Conservation (phyloP, 371 early-diverging fungal genomes). For the Paraphysoderma sedebokerense region DNA sequence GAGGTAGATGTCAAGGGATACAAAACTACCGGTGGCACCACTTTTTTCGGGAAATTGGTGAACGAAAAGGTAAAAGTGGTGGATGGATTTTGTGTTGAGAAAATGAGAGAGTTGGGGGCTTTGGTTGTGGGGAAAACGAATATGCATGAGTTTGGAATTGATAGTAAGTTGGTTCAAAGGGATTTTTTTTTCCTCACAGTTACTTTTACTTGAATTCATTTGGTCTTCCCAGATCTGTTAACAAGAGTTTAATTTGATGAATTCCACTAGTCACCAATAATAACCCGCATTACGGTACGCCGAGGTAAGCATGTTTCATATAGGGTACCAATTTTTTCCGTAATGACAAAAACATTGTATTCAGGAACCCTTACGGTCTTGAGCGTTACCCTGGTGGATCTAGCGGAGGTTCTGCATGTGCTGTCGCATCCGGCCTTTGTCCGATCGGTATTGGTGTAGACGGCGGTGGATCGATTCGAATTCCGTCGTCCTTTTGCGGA, state of each 20-base stretch:
- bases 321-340: too few species aligned
- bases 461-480: background rate
- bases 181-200: too few species aligned
- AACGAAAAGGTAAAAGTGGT: background rate
- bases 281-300: too few species aligned
- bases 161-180: too few species aligned
- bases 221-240: too few species aligned
- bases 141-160: background rate
- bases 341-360: too few species aligned
- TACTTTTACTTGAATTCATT: too few species aligned
- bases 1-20: background rate
- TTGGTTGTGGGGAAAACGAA: background rate
- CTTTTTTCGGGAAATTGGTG: background rate
- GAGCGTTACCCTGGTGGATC: constrained; percentile 13
- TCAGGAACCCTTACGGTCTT: constrained; percentile 45
- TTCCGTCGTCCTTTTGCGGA: background rate
- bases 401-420: background rate
- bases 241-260: too few species aligned
- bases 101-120: background rate
- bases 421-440: background rate
- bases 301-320: too few species aligned
- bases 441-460: background rate
- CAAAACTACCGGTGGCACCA: background rate
- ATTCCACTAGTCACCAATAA: too few species aligned
- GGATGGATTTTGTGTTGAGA: too few species aligned